These are phyloP conservation scores for Tolypocladium ovalisporum DNA, from an alignment of 2,329 filamentous ascomycete genomes.

Conservation along the genomic window DNA sequence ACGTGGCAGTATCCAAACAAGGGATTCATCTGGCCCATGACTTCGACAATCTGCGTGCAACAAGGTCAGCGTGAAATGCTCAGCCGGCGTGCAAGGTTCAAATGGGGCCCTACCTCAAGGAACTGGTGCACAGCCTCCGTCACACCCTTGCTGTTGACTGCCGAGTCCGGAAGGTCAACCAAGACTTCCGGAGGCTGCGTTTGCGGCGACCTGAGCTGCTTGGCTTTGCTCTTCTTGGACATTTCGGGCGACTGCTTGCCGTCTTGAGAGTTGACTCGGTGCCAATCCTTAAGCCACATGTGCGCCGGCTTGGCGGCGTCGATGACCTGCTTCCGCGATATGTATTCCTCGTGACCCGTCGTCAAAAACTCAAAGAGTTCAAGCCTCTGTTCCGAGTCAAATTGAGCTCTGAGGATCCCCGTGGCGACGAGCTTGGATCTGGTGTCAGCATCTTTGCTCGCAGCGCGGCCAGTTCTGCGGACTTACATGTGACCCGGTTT, in stretches of 20 bases:
- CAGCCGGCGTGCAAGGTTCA: slow-evolving; percentile 6
- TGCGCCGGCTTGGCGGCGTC: slow-evolving; percentile 51
- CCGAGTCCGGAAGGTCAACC: slow-evolving; percentile 47
- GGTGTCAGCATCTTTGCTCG: slow-evolving; percentile 14
- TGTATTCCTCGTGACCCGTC: slow-evolving; percentile 67
- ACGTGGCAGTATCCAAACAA: slow-evolving; percentile 47
- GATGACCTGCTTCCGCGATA: slow-evolving; percentile 58
- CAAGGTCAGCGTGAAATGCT: neutral
- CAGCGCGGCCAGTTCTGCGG: neutral
- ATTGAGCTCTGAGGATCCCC: slow-evolving; percentile 69
- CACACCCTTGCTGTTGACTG: slow-evolving; percentile 48
- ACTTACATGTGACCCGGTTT: slow-evolving; percentile 69
- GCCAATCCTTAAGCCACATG: slow-evolving; percentile 57
- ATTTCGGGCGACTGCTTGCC: slow-evolving; percentile 52
- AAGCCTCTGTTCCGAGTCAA: slow-evolving; percentile 69
- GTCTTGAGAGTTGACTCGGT: slow-evolving; percentile 45
- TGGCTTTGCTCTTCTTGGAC: slow-evolving; percentile 54
- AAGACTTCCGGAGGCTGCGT: slow-evolving; percentile 45
- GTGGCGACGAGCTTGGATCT: slow-evolving; percentile 56
- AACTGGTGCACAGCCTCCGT: slow-evolving; percentile 53
- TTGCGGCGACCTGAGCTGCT: slow-evolving; percentile 47
- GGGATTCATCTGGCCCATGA: slow-evolving; percentile 56
- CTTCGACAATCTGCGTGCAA: slow-evolving; percentile 44
- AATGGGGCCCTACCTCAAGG: slow-evolving; percentile 40
- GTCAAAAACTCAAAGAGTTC: slow-evolving; percentile 78